Conservation (phyloP, 2,329 filamentous ascomycete species). For the Plenodomus lindquistii region DNA sequence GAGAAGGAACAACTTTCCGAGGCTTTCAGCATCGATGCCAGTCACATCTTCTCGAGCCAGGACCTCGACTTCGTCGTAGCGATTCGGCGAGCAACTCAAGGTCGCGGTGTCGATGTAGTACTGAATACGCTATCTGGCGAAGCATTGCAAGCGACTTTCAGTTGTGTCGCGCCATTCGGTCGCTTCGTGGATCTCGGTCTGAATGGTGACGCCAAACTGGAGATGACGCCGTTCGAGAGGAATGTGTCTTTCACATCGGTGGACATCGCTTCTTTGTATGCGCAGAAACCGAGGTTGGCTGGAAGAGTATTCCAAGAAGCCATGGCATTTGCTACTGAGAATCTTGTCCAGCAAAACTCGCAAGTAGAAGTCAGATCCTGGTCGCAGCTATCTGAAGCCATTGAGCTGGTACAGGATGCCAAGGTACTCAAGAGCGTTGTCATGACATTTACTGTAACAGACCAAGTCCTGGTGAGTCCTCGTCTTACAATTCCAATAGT, state of each 20-base stretch:
- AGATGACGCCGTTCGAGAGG: slow-evolving; percentile 22
- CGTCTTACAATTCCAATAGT: too few relatives aligned
- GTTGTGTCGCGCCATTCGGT: slow-evolving; percentile 47
- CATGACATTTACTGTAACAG: slow-evolving; percentile 1
- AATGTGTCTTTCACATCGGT: slow-evolving; percentile 15
- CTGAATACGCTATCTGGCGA: slow-evolving; percentile 33
- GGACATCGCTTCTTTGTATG: slow-evolving; percentile 8
- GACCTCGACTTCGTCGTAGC: slow-evolving; percentile 23
- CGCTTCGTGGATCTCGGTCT: slow-evolving; percentile 22
- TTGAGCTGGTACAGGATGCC: slow-evolving; percentile 14
- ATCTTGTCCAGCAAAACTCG: not conserved
- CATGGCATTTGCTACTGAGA: slow-evolving; percentile 1
- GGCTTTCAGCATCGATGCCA: slow-evolving; percentile 9
- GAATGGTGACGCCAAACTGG: slow-evolving; percentile 8
- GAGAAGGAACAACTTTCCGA: slow-evolving; percentile 11
- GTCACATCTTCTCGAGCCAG: slow-evolving; percentile 31
- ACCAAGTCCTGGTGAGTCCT: slow-evolving; percentile 8
- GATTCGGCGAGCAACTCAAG: slow-evolving; percentile 12
- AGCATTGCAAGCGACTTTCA: slow-evolving; percentile 46
- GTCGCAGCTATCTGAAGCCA: slow-evolving; percentile 15
- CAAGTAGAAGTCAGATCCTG: not conserved
- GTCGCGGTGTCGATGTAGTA: slow-evolving; percentile 38
- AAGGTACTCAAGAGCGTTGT: slow-evolving; percentile 9
- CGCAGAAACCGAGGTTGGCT: slow-evolving; percentile 5
- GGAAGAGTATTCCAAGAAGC: slow-evolving; percentile 6